Evolutionary conservation across 306 rosid species (phyloP).

Genomic region (cucumber (Cucumis sativus)): Cucumber_9930_V3 NC_026656.2:19033501-19034000

Average conservation of each 20-base stretch:
- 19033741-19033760: not conserved
- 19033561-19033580: not conserved
- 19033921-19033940: not conserved
- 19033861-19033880: not conserved
- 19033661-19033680: not conserved
- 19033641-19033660: not conserved
- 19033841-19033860: not conserved
- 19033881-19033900: not conserved
- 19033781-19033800: not conserved
- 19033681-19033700: not conserved
- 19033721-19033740: not conserved
- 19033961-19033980: not conserved
- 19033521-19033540: conserved; percentile 20
- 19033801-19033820: not conserved
- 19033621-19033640: not conserved
- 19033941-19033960: not conserved
- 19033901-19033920: not conserved
- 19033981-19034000: too few relatives aligned
- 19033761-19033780: not conserved
- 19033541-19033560: not conserved
- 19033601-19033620: not conserved
- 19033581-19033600: not conserved
- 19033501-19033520: conserved; percentile 10
- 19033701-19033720: not conserved
- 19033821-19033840: not conserved